Evolutionary conservation across 495 filamentous ascomycete genomes (phyloP), one percentile per base, ranked within the genome.

Genomic region (Aspergillus olivimuriae): DNA sequence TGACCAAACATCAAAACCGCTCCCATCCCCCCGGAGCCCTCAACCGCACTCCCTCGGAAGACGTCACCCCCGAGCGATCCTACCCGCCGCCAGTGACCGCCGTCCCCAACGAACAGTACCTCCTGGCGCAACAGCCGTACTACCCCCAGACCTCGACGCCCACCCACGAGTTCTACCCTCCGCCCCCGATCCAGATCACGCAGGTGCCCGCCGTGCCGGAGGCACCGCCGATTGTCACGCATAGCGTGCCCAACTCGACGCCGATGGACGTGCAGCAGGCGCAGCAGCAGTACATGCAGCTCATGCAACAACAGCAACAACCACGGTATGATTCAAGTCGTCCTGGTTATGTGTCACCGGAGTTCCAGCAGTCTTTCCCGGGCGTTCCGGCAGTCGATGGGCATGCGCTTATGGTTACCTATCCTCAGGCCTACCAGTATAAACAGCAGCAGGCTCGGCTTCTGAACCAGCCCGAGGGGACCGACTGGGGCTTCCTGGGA

Each of bases 1-100:
- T 91, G 74, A 86, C 87, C 5, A 94, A 90, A 59, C 88, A 94
- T 50, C 80, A 83, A 53, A 66, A 79, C 37, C 77, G 81, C 17
- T 80, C 80, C 2, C 86, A 89, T 57, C 78, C 80, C 23, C 72
- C 77, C 39, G 80, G 82, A 3, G 69, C 75, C 39, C 63, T 63
- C 42, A 62, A 61, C 39, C 65, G 67, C 42, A 60, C 61, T 23
- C 63, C 66, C 7, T 70, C 67, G 5, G 69, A 70, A 47, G 69
- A 70, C 43, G 52, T 62, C 9, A 55, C 52, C 16, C 69, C 69
- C 4, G 67, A 70, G 53, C 64, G 63, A 33, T 67, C 64, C 2
- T 67, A 68, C 39, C 62, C 59, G 5, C 24, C 44, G 16, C 36
- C 46, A 21, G 48, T 48, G 8, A 41, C 43, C 26, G 33, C 62